Base-by-base conservation (phyloP, 257 asterid species). In the Penstemon newberryi region DNA sequence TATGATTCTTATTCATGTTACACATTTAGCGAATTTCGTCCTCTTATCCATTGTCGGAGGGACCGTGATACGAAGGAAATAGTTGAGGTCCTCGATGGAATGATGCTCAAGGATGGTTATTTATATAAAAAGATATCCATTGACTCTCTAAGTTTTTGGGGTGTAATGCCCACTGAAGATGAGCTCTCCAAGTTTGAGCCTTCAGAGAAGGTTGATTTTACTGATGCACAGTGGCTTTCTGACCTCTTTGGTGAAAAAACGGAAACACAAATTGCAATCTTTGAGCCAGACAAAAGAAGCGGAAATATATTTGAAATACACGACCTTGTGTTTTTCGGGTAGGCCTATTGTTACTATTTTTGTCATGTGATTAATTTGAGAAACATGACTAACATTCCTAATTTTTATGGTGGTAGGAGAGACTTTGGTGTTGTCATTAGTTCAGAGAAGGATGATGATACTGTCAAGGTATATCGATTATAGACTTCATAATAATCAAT, bases 161-260 rank as follows among this genome's bases (percentile, higher is more conserved):
- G 96, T 77, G 87, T 81, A 50, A 62, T 53, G 71, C 96, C 98
- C 60, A 84, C 96, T 66, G 90, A 86, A 67, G 96, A 85, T 45
- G 99, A 94, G 84, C 93, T 79, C 63, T 80, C 89, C 78, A 94
- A 94, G 84, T 94, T 94, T 80, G 98, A 94, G 82, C 91, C 97
- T 72, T 77, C 95, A 38, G 77, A 79, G 44, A 81, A 82, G 69
- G 87, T 83, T 19, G 96, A 79, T 67, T 77, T 83, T 66, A 83
- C 78, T 37, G 93, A 94, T 63, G 77, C 77, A 13, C 93, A 89
- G 81, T 94, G 94, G 92, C 89, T 94, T 65, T 73, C 96, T 37
- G 87, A 87, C 79, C 96, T 94, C 42, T 90, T 85, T 79, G 96
- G 96, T 33, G 92, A 86, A 76, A 73, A 78, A 56, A 87, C 84